Base-by-base conservation (phyloP, 768 basidiomycete species). In the Amanita molliuscula region DNA sequence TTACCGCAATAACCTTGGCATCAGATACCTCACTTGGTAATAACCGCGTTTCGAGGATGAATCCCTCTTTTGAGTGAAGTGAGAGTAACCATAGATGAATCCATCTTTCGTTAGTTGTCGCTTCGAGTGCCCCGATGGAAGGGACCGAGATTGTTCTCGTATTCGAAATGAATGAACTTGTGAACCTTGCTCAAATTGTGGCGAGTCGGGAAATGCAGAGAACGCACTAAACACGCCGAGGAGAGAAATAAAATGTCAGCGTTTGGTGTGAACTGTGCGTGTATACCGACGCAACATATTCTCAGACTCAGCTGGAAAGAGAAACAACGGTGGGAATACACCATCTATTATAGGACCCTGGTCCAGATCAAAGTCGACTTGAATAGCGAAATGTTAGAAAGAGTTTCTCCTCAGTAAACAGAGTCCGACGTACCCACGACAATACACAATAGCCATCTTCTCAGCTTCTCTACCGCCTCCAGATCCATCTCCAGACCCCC, bases 341-440 rank as follows among this genome's bases (percentile, higher is more conserved):
- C 79, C 75, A 47, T 78, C 76, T 20, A 95, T 71, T 4, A 85
- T 79, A 7, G 92, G 92, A 3, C 92, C 92, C 43, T 84, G 68
- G 55, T 95, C 92, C 41, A 92, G 64, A 65, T 96, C 92, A 59
- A 96, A 96, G 56, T 93, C 82, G 33, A 91, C 86, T 88, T 43
- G 3, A 28, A 52, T 23, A 13, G 4, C 13, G 37, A 45, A 31
- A 11, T 52, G 26, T 51, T 54, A 40, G n/a, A 51, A 21, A 4
- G 9, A 38, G 11, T 20, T 9, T n/a, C 9, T 18, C 16, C 18
- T 13, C 23, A 23, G 34, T 20, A 13, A 18, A 46, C 11, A 9
- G 3, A 43, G 20, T 18, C 42, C 28, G 26, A 64, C 72, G 55
- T 61, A 76, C 84, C 87, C 47, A 88, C 70, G 40, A 74, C 79